These are phyloP conservation scores for Rhododendron ferrugineum DNA, from an alignment of 148 eudicot species.

Conservation along the genomic window DNA sequence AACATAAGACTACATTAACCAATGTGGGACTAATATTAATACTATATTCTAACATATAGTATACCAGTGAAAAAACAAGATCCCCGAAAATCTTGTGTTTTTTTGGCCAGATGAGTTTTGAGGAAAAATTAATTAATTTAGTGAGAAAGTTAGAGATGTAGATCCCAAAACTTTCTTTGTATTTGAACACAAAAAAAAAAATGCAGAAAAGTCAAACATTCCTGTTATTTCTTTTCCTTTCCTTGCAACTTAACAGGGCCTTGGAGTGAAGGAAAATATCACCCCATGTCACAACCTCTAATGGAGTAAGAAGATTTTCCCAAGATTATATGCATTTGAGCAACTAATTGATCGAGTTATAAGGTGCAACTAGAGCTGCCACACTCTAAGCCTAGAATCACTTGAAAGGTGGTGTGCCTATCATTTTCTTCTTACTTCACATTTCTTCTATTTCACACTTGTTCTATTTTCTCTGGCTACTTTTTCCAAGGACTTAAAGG, in stretches of 20 bases:
- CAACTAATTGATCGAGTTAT: background rate
- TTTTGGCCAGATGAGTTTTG: too few relatives aligned
- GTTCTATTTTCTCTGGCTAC: background rate
- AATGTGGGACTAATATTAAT: too few relatives aligned
- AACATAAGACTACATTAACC: too few relatives aligned
- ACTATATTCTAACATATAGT: too few relatives aligned
- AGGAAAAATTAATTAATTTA: too few relatives aligned
- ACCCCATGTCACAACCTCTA: background rate
- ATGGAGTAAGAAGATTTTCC: background rate
- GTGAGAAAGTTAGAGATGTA: too few relatives aligned
- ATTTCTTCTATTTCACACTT: background rate
- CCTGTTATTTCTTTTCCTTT: too few relatives aligned
- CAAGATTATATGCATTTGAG: background rate
- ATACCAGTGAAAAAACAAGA: too few relatives aligned
- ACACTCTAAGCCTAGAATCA: background rate
- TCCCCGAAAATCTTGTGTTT: too few relatives aligned
- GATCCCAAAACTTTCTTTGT: too few relatives aligned
- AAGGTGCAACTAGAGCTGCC: background rate
- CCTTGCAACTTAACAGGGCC: background rate
- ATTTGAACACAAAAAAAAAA: too few relatives aligned
- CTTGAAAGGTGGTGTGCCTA: background rate
- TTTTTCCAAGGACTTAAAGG: background rate
- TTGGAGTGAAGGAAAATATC: background rate
- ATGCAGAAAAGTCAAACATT: too few relatives aligned
- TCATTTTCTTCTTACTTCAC: background rate